These are phyloP conservation scores for Populus tomentosa DNA, from an alignment of 441 rosid species.

Conservation along the genomic window DNA sequence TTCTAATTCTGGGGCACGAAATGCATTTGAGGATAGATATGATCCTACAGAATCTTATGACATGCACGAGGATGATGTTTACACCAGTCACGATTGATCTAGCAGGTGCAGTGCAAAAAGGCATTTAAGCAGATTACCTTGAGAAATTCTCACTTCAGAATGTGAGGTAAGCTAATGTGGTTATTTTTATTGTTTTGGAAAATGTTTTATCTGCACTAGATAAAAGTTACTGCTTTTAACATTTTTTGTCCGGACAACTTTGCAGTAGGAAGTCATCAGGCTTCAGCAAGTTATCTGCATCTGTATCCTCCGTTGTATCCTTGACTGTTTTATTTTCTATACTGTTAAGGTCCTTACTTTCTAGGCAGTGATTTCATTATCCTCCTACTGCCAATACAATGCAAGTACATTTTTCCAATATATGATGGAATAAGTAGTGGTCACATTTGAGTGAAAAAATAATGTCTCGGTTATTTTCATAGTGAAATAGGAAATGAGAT, in stretches of 20 bases:
- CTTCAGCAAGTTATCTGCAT: slow-evolving; percentile 47
- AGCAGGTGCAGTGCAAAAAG: slow-evolving; percentile 15
- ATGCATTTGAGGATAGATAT: slow-evolving; percentile 73
- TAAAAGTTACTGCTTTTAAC: slow-evolving; percentile 3
- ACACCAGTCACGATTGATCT: slow-evolving; percentile 8
- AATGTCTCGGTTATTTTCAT: no score
- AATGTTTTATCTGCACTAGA: not conserved
- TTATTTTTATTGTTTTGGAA: not conserved
- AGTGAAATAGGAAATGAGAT: no score
- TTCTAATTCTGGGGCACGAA: slow-evolving; percentile 20
- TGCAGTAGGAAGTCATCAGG: slow-evolving; percentile 69
- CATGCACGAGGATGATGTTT: slow-evolving; percentile 25
- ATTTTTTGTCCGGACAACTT: slow-evolving; percentile 22
- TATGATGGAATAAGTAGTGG: not conserved
- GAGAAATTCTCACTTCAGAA: slow-evolving; percentile 1
- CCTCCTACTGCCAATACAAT: not conserved
- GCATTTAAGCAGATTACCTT: slow-evolving; percentile 5
- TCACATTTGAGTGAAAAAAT: not conserved
- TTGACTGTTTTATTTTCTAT: slow-evolving; percentile 28
- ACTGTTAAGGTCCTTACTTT: slow-evolving; percentile 1
- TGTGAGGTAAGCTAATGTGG: not conserved
- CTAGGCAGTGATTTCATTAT: not conserved
- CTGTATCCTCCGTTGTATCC: slow-evolving; percentile 98
- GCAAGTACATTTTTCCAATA: not conserved
- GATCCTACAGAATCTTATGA: slow-evolving; percentile 54